Percentiles rank a stretch among this genome's conserved stretches.
These are phyloP conservation scores for Aspergillus ochraceus DNA, from an alignment of 2,329 filamentous ascomycete species.

Conservation along the genomic window DNA sequence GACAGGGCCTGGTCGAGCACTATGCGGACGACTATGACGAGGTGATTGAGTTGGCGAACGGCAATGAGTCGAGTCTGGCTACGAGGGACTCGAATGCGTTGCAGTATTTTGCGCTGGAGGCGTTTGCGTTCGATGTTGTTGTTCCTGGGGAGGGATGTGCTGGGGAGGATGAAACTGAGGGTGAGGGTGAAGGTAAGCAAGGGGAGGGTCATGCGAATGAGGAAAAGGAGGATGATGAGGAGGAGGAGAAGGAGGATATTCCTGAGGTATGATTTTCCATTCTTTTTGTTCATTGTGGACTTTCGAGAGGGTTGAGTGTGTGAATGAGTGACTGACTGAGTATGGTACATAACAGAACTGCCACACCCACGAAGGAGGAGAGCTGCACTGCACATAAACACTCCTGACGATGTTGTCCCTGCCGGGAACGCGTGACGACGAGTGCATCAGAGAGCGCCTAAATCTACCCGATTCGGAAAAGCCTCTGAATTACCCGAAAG, in stretches of 20 bases:
- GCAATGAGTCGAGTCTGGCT: slow-evolving; percentile 50
- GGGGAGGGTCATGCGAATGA: neutral
- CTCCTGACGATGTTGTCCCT: too few species aligned
- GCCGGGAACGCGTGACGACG: too few species aligned
- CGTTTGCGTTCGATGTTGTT: slow-evolving; percentile 65
- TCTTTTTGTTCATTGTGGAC: too few species aligned
- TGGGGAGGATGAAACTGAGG: slow-evolving; percentile 37
- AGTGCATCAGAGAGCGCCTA: neutral
- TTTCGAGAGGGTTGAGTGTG: neutral
- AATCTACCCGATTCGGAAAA: neutral
- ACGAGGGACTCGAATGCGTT: slow-evolving; percentile 60
- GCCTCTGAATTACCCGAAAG: neutral
- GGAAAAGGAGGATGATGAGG: neutral
- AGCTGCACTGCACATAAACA: slow-evolving; percentile 38
- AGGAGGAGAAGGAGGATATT: slow-evolving; percentile 21
- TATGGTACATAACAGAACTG: slow-evolving; percentile 32
- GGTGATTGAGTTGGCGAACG: slow-evolving; percentile 54
- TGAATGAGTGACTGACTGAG: slow-evolving; percentile 5
- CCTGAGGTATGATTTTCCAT: slow-evolving; percentile 21
- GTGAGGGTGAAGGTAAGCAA: neutral
- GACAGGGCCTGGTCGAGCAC: slow-evolving; percentile 62
- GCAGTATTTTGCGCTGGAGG: slow-evolving; percentile 68
- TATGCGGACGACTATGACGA: slow-evolving; percentile 60
- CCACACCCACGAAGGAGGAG: slow-evolving; percentile 44
- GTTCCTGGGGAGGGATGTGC: slow-evolving; percentile 63